These are phyloP conservation scores for Taiwanofungus camphoratus DNA, from an alignment of 1,284 basidiomycete genomes.

Conservation along the genomic window DNA sequence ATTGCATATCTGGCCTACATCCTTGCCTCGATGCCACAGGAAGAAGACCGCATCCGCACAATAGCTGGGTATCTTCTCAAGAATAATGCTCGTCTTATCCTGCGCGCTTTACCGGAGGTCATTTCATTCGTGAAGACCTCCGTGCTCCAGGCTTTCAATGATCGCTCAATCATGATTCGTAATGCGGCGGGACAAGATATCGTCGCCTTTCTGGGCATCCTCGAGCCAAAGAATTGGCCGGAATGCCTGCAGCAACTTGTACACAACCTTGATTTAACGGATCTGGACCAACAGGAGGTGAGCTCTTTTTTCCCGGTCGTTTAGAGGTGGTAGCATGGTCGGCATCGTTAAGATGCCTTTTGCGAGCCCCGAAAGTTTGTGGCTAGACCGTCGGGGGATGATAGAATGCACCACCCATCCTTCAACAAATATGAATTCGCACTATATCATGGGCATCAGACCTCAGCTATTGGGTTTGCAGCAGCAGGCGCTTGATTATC, in stretches of 20 bases:
- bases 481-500: background rate
- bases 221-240: conserved; percentile 89
- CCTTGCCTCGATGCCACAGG: conserved; percentile 73
- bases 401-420: too few species aligned
- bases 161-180: conserved; percentile 79
- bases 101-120: conserved; percentile 61
- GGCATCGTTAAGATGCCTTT: too few species aligned
- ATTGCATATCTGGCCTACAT: conserved; percentile 96
- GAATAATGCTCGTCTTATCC: conserved; percentile 81
- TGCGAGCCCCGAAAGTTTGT: too few species aligned
- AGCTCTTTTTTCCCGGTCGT: conserved; percentile 27
- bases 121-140: conserved; percentile 78
- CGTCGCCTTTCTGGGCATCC: conserved; percentile 77
- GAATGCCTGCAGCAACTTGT: conserved; percentile 85
- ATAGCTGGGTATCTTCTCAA: conserved; percentile 97
- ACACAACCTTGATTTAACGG: conserved; percentile 67
- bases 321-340: too few species aligned
- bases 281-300: conserved; percentile 81
- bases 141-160: conserved; percentile 77
- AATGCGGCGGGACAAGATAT: conserved; percentile 90
- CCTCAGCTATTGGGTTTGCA: too few species aligned
- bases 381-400: too few species aligned
- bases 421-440: too few species aligned
- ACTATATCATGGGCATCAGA: too few species aligned
- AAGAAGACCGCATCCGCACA: conserved; percentile 88